Evolutionary conservation across 306 rosid species (phyloP), one percentile per base, ranked within the genome.

Genomic region (Ormosia emarginata): DNA sequence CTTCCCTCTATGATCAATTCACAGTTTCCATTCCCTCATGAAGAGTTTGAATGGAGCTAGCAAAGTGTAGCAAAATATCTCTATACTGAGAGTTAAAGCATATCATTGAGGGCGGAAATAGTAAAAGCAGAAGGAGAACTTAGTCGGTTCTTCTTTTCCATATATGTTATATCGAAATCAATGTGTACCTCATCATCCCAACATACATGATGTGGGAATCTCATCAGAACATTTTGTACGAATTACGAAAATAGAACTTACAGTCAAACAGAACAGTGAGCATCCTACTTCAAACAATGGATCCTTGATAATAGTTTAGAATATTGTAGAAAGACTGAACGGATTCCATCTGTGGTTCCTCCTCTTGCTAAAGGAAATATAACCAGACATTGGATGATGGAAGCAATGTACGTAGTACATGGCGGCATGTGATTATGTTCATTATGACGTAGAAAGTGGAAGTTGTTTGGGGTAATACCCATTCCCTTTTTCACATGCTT

Each of bases 341-440:
- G 10, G 47, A 79, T 73, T 73, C 57, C 58, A 59, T 32, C 40
- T 74, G 74, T 34, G 75, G 63, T 34, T 71, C 47, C 74, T 72
- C 65, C 11, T 52, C 66, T 82, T 82, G 39, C 41, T 65, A 68
- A 49, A 74, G 74, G 37, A 79, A 13, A 59, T 39, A 63, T 40
- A 79, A 52, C 41, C 40, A 55, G 77, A 81, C 80, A 64, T 50
- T 62, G 65, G 52, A 61, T 75, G 46, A 86, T 79, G 85, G 82
- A 55, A 44, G 72, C 66, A 74, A 43, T 82, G 62, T 3, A 3
- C 14, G 13, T 66, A 73, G 41, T 64, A 68, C 57, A 15, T 13
- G 55, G 82, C 68, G 67, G 17, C 82, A 79, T 82, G 84, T 82
- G 72, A 74, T 62, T 57, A 3, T 74, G 65, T 67, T 67, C 73